Evolutionary conservation across 2,329 filamentous ascomycete genomes (phyloP).

Genomic region (Dactylella cylindrospora): DNA sequence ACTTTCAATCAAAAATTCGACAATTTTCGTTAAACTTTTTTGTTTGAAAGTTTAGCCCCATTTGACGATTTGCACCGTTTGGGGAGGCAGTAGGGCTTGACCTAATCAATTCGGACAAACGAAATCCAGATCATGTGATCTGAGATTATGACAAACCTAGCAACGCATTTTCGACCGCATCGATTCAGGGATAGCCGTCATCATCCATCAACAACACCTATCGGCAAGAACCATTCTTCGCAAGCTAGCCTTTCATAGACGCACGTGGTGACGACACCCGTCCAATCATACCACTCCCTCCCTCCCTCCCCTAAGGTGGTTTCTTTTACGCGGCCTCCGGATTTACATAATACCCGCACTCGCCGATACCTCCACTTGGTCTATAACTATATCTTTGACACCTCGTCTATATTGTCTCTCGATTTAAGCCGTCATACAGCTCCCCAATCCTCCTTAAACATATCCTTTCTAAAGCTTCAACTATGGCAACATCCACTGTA

Average conservation of each 20-base stretch:
- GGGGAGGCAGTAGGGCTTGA: slow-evolving; percentile 37
- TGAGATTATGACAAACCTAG: slow-evolving; percentile 14
- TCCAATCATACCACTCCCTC: background rate
- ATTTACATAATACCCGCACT: slow-evolving; percentile 15
- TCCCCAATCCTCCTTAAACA: background rate
- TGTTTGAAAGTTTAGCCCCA: slow-evolving; percentile 16
- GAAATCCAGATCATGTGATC: slow-evolving; percentile 1
- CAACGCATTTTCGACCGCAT: slow-evolving; percentile 27
- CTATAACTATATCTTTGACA: slow-evolving; percentile 1
- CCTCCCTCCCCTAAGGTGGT: too few relatives aligned
- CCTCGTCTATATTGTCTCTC: background rate
- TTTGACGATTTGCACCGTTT: slow-evolving; percentile 35
- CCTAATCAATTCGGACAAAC: slow-evolving; percentile 37
- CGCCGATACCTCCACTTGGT: background rate
- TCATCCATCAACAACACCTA: slow-evolving; percentile 6
- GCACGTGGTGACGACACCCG: slow-evolving; percentile 11
- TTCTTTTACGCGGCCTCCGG: slow-evolving; percentile 17
- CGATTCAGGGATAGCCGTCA: slow-evolving; percentile 18
- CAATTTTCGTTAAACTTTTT: slow-evolving; percentile 34
- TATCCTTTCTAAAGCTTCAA: slow-evolving; percentile 3
- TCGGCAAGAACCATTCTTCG: background rate
- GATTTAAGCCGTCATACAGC: slow-evolving; percentile 11
- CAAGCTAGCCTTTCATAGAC: background rate
- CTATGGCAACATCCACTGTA: slow-evolving; percentile 56
- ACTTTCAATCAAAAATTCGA: too few relatives aligned